Evolutionary conservation across 1,284 basidiomycete genomes (phyloP).

Genomic region (Lignosus rhinocerotis): DNA sequence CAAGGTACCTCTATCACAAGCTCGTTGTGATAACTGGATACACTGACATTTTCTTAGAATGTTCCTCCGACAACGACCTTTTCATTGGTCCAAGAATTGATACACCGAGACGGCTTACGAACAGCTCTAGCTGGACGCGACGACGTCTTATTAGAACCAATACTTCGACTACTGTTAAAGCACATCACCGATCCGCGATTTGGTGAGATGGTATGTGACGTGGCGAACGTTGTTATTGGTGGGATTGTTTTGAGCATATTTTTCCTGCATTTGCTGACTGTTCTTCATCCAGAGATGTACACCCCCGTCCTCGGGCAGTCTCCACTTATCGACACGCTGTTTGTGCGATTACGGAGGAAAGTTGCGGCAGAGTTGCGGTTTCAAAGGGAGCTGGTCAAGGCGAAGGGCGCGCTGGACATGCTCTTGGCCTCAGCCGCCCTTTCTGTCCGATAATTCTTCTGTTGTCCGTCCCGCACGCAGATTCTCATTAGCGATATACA

Average conservation of each 20-base stretch:
- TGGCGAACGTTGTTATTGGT: conserved; percentile 86
- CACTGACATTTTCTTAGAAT: conserved; percentile 44
- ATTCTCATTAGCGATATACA: conserved; percentile 12
- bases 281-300: conserved; percentile 79
- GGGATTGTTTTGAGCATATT: conserved; percentile 30
- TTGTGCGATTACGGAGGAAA: conserved; percentile 83
- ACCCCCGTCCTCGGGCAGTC: conserved; percentile 89
- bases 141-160: conserved; percentile 91
- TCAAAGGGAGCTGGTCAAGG: conserved; percentile 83
- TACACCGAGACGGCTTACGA: conserved; percentile 88
- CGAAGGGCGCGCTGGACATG: conserved; percentile 93
- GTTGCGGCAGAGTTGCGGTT: conserved; percentile 87
- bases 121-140: conserved; percentile 89
- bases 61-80: conserved; percentile 86
- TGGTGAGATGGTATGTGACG: conserved; percentile 84
- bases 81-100: conserved; percentile 90
- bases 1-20: conserved; percentile 53
- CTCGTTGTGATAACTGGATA: not conserved
- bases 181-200: conserved; percentile 91
- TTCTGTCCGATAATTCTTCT: conserved; percentile 18
- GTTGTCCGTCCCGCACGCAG: not conserved
- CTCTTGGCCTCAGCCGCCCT: conserved; percentile 70
- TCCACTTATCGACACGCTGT: conserved; percentile 87
- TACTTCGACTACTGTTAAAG: conserved; percentile 83
- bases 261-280: not conserved